Base-by-base conservation (phyloP, 2,329 filamentous ascomycete species). In the Exophiala sp. region DNA sequence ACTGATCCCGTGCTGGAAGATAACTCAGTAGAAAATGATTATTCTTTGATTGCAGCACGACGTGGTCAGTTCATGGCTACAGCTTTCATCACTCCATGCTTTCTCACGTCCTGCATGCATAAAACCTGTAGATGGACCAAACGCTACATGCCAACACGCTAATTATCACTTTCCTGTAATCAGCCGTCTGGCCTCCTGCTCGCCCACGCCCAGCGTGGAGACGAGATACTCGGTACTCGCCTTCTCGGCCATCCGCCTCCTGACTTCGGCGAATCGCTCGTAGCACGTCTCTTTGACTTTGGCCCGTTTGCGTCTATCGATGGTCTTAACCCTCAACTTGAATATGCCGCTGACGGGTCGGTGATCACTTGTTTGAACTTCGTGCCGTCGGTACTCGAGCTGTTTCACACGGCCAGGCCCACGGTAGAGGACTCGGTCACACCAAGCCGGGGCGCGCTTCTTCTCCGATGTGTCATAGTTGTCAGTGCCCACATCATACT, bases 401-500 rank as follows among this genome's bases (percentile, higher is more conserved):
- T 97, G 91, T 71, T 90, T 86, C 64, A 97, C 85, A 52, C 88
- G 84, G 24, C 89, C 89, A 10, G 87, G 72, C 18, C 90, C 90
- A 18, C 91, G 82, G 64, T 90, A 95, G n/a, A 99, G 75, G 35
- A 99, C 74, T 34, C 94, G 84, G 74, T 99, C 94, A 69, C 94
- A 99, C 94, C 94, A 99, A 1, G 94, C 94, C 0, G 94, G 94
- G 18, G 89, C 87, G 46, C 94, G 83, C 70, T 89, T 89, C 78
- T 99, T 99, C 71, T 99, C 94, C 64, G 88, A 92, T 0, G 88
- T 87, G 68, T 99, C 94, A 70, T 97, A 99, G 5, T 84, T 87
- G 67, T 97, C 92, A 0, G 90, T 95, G 12, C 91, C 91, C 0
- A 97, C 90, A 64, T 99, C 94, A 69, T 99, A 99, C 70, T 99